These are phyloP conservation scores for Fusarium begoniae DNA, from an alignment of 2,329 filamentous ascomycete genomes.

Conservation along the genomic window DNA sequence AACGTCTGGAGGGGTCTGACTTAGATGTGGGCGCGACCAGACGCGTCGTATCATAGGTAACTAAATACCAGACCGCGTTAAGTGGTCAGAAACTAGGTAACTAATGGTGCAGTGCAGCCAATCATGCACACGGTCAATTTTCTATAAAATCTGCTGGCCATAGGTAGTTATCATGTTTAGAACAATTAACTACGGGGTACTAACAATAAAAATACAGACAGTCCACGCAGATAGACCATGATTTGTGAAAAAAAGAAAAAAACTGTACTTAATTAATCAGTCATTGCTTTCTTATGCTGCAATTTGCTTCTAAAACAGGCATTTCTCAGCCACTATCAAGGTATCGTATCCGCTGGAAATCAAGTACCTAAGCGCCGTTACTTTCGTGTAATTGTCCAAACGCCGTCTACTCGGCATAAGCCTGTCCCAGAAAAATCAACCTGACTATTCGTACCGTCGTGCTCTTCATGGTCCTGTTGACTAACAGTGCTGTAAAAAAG, in stretches of 20 bases:
- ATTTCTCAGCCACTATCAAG: constrained; percentile 2
- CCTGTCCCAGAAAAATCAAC: constrained; percentile 14
- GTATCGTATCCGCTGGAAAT: constrained; percentile 25
- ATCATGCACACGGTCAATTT: not conserved
- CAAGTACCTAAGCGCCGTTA: constrained; percentile 14
- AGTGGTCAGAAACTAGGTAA: constrained; percentile 6
- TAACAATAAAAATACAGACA: not conserved
- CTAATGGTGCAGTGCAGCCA: not conserved
- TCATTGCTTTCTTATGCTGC: not conserved
- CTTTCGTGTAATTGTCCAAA: constrained; percentile 14
- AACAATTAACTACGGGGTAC: not conserved
- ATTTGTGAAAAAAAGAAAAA: too few relatives aligned
- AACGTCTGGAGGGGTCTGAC: constrained; percentile 28
- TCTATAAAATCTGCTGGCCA: not conserved
- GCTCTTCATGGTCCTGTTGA: constrained; percentile 31
- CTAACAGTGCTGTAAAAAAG: constrained; percentile 26
- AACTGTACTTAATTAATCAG: not conserved
- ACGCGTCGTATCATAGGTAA: constrained; percentile 32
- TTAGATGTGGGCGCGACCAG: constrained; percentile 22
- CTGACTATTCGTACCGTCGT: constrained; percentile 6
- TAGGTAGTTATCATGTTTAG: not conserved
- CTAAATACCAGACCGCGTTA: constrained; percentile 33
- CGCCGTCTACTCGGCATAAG: constrained; percentile 26
- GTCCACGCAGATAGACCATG: not conserved
- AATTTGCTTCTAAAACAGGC: constrained; percentile 8